A percentile compares a stretch with the other conserved stretches of the same genome.
These are phyloP conservation scores for Fistulifera solaris DNA, from an alignment of 108 stramenopile species.

Conservation along the genomic window DNA sequence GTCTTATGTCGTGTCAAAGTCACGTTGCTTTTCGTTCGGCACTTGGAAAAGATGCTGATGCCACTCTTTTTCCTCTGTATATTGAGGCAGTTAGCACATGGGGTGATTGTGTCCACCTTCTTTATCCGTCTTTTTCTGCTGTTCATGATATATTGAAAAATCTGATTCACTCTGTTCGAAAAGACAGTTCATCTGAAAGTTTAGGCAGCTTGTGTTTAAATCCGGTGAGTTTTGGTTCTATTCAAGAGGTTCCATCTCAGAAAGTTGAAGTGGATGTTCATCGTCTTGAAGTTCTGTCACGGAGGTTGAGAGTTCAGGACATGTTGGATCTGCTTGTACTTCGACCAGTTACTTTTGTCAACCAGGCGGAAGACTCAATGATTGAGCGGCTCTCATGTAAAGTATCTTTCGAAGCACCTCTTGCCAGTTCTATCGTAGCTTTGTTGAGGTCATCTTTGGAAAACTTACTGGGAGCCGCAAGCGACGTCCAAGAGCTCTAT, in stretches of 20 bases:
- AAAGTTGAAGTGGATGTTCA: constrained; percentile 31
- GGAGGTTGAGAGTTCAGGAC: constrained; percentile 55
- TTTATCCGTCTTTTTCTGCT: constrained; percentile 33
- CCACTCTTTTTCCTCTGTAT: constrained; percentile 8
- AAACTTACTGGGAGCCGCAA: constrained; percentile 8
- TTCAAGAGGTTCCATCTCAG: constrained; percentile 11
- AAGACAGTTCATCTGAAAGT: neutral
- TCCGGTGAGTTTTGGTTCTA: neutral
- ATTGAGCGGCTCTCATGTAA: neutral
- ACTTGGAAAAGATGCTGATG: constrained; percentile 7
- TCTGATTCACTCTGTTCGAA: constrained; percentile 1
- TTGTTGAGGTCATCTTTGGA: constrained; percentile 5
- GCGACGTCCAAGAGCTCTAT: constrained; percentile 32
- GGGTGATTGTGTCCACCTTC: constrained; percentile 54
- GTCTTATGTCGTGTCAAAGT: constrained; percentile 11
- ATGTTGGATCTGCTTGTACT: constrained; percentile 46
- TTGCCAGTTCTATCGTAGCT: neutral
- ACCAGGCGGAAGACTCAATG: constrained; percentile 7
- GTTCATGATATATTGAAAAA: constrained; percentile 33
- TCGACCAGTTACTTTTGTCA: constrained; percentile 14
- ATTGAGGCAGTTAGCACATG: constrained; percentile 45
- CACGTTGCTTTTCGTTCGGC: constrained; percentile 4
- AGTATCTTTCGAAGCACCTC: neutral
- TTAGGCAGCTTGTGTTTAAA: too few relatives aligned
- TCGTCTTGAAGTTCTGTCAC: constrained; percentile 39